Percentiles rank a stretch among this genome's conserved stretches.
These are phyloP conservation scores for Xylaria digitata DNA, from an alignment of 2,329 filamentous ascomycete species.

Conservation along the genomic window DNA sequence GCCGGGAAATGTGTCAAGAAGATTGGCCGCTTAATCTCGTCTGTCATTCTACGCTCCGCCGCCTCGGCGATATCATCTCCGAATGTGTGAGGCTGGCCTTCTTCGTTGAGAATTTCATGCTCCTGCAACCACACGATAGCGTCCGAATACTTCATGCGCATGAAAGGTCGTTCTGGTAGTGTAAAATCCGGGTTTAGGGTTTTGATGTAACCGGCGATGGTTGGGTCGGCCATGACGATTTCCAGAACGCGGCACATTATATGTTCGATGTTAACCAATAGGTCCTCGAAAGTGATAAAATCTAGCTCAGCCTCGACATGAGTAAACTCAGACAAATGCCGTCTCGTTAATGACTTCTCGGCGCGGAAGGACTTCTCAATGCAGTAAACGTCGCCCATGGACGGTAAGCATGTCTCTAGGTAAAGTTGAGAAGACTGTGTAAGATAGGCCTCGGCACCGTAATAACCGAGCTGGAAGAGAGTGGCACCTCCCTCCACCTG, in stretches of 20 bases:
- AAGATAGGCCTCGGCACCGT: slow-evolving; percentile 89
- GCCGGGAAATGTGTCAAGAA: slow-evolving; percentile 97
- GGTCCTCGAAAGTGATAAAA: slow-evolving; percentile 91
- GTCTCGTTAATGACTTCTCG: slow-evolving; percentile 93
- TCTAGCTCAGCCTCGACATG: slow-evolving; percentile 97
- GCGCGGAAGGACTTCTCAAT: slow-evolving; percentile 99
- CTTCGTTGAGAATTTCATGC: slow-evolving; percentile 92
- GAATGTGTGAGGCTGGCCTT: slow-evolving; percentile 88
- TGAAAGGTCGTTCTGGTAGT: slow-evolving; percentile 84
- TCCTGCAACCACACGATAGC: slow-evolving; percentile 94
- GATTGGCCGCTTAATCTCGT: slow-evolving; percentile 94
- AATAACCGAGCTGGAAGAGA: slow-evolving; percentile 90
- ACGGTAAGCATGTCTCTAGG: slow-evolving; percentile 92
- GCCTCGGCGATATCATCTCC: slow-evolving; percentile 99
- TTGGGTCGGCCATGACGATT: slow-evolving; percentile 77
- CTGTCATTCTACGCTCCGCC: slow-evolving; percentile 96
- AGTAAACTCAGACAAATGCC: slow-evolving; percentile 95
- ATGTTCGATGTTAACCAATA: slow-evolving; percentile 87
- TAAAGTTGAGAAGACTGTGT: slow-evolving; percentile 98
- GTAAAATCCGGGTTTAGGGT: slow-evolving; percentile 92
- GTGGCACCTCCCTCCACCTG: slow-evolving; percentile 94
- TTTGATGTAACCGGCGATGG: slow-evolving; percentile 78
- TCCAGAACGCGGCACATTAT: slow-evolving; percentile 89
- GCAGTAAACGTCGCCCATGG: slow-evolving; percentile 94
- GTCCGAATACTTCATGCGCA: slow-evolving; percentile 93